Base-by-base conservation (phyloP, 352 stramenopile genomes). In the Phytophthora megakarya region DNA sequence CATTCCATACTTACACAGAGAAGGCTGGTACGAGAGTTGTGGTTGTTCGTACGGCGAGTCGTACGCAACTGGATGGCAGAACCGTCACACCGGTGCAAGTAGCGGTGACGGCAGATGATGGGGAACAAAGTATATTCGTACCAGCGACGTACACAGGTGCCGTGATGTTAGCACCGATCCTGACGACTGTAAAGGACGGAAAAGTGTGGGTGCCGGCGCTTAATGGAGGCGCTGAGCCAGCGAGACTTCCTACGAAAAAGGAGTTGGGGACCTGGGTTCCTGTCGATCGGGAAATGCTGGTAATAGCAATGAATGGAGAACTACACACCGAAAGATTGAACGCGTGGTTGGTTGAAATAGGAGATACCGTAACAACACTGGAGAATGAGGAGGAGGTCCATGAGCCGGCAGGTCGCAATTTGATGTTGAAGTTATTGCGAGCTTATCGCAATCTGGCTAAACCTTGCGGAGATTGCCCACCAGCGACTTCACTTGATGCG, bases 371-470 rank as follows among this genome's bases (percentile, higher is more conserved):
- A 10, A 19, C 7, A 9, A 57, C 46, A 1, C 12, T 65, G 18
- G n/a, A 30, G 9, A 59, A 65, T 18, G 57, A 73, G 28, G 30
- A 59, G 1, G 48, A 65, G 10, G 6, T 54, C 0, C 3, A 49
- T 1, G 43, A 33, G 6, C 23, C 23, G 1, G 19, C 52, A 1
- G 30, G 49, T 1, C 11, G 23, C 11, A 38, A 45, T 2, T 21
- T 64, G 47, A 32, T 64, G n/a, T 8, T 49, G 47, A 21, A 64
- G 30, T 4, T 64, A 12, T 23, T 69, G 35, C 42, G 65, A 12
- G 28, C 22, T 8, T 73, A 66, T 28, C 47, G 52, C 5, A 21
- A 53, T 0, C 0, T 43, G 28, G 12, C n/a, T 5, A 32, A 11
- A 8, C 28, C 4, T 26, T 32, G 28, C 0, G 30, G 46, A n/a